These are phyloP conservation scores for Syncephalastrum contaminatum DNA, from an alignment of 371 early-diverging fungal species.

Conservation along the genomic window DNA sequence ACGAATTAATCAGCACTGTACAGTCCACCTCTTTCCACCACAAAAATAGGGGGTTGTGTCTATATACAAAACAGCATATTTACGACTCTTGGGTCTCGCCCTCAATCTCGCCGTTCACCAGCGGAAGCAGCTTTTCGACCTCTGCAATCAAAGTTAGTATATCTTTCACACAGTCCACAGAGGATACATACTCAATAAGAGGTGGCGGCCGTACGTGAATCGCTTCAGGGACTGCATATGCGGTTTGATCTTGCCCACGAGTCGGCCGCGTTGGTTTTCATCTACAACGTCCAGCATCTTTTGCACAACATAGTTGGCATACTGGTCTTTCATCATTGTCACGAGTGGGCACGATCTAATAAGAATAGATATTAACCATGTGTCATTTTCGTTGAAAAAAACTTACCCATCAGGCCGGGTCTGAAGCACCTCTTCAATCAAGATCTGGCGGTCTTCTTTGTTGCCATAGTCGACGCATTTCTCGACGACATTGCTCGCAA, in stretches of 20 bases:
- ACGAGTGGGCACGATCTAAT: constrained; percentile 79
- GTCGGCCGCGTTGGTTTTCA: constrained; percentile 80
- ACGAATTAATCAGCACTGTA: no score
- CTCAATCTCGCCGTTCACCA: constrained; percentile 15
- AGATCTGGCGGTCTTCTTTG: constrained; percentile 65
- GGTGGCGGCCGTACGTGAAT: constrained; percentile 97
- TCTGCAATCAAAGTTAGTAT: constrained; percentile 16
- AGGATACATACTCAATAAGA: constrained; percentile 68
- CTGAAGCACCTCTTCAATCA: constrained; percentile 90
- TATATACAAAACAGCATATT: no score
- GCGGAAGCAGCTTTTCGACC: constrained; percentile 45
- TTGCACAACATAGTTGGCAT: constrained; percentile 99
- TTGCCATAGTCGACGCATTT: constrained; percentile 88
- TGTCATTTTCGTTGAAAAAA: no score
- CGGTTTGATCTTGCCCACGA: constrained; percentile 88
- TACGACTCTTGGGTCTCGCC: no score
- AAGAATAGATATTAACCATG: not conserved
- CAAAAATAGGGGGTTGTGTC: no score
- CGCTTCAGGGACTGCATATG: constrained; percentile 90
- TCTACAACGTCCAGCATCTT: constrained; percentile 98
- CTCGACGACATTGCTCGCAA: constrained; percentile 99
- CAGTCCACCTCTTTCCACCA: no score
- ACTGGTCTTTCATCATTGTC: constrained; percentile 99
- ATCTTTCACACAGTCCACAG: not conserved
- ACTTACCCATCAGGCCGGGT: constrained; percentile 71